A percentile compares a stretch with the other conserved stretches of the same genome.
Evolutionary conservation across 495 filamentous ascomycete genomes (phyloP).

Genomic region (Hyaloscypha finlandica): DNA sequence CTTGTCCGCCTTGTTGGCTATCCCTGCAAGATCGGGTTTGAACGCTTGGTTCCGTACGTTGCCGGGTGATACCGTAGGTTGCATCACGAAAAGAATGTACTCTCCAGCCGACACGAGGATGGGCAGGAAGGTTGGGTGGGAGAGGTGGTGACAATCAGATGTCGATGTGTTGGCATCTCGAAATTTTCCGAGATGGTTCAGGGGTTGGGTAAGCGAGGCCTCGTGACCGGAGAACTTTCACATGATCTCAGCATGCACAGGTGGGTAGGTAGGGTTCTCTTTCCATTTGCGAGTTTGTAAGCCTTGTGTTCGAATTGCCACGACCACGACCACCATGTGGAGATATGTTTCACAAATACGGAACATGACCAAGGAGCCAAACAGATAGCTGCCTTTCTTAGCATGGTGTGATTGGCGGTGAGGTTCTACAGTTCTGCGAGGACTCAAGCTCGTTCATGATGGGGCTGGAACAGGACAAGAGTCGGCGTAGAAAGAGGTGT

Average conservation of each 20-base stretch:
- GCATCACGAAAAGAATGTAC: slow-evolving; percentile 6
- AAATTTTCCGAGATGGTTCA: not conserved
- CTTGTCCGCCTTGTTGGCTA: slow-evolving; percentile 18
- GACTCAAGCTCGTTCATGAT: not conserved
- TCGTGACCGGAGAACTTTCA: not conserved
- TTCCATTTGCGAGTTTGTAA: too few relatives aligned
- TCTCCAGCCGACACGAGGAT: not conserved
- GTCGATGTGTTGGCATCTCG: too few relatives aligned
- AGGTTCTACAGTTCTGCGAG: slow-evolving; percentile 1
- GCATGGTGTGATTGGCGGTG: slow-evolving; percentile 9
- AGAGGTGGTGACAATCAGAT: too few relatives aligned
- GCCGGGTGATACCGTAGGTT: not conserved
- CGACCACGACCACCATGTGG: not conserved
- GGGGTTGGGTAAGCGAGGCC: not conserved
- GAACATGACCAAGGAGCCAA: not conserved
- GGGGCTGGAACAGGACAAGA: not conserved
- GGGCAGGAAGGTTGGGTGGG: too few relatives aligned
- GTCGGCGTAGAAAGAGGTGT: slow-evolving; percentile 14
- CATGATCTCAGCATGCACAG: not conserved
- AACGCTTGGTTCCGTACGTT: not conserved
- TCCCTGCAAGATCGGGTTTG: slow-evolving; percentile 10
- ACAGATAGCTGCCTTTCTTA: not conserved
- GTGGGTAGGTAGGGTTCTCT: too few relatives aligned
- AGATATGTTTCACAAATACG: not conserved
- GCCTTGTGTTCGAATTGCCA: too few relatives aligned